These are phyloP conservation scores for Dendrocalamus latiflorus DNA, from an alignment of 202 grass and related monocot species.

Conservation along the genomic window DNA sequence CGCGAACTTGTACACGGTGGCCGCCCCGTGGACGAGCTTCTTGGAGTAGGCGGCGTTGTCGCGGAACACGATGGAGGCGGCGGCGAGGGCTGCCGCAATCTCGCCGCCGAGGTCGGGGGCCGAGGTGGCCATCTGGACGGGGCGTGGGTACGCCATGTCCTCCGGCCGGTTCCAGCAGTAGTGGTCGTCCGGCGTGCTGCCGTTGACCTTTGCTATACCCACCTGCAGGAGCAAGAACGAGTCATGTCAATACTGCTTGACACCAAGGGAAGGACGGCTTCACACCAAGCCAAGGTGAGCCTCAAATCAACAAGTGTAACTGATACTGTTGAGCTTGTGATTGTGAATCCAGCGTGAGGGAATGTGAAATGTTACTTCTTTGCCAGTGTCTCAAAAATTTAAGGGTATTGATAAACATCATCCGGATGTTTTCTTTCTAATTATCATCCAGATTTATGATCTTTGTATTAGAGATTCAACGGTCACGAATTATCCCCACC, in stretches of 20 bases:
- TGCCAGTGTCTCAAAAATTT: background rate
- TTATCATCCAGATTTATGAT: too few species aligned
- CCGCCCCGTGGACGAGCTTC: slow-evolving; percentile 59
- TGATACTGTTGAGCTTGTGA: background rate
- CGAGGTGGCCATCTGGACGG: background rate
- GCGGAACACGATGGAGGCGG: slow-evolving; percentile 85
- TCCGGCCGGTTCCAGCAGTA: slow-evolving; percentile 91
- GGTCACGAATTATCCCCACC: too few species aligned
- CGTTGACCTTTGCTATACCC: slow-evolving; percentile 42
- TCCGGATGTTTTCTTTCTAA: too few species aligned
- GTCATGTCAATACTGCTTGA: background rate
- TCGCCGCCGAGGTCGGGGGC: slow-evolving; percentile 72
- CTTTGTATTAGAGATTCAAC: too few species aligned
- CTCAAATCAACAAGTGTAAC: too few species aligned
- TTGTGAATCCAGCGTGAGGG: background rate
- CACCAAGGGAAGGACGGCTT: background rate
- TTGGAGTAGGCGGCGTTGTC: slow-evolving; percentile 76
- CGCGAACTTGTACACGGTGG: slow-evolving; percentile 74
- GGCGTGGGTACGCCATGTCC: slow-evolving; percentile 80
- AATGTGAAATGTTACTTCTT: background rate
- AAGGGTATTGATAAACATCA: too few species aligned
- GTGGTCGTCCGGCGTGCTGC: slow-evolving; percentile 61
- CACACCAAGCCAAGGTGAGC: background rate
- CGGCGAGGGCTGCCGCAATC: slow-evolving; percentile 68
- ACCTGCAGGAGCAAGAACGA: slow-evolving; percentile 32